Base-by-base conservation (phyloP, 1,284 basidiomycete species). In the Rhodotorula mucilaginosa region DNA sequence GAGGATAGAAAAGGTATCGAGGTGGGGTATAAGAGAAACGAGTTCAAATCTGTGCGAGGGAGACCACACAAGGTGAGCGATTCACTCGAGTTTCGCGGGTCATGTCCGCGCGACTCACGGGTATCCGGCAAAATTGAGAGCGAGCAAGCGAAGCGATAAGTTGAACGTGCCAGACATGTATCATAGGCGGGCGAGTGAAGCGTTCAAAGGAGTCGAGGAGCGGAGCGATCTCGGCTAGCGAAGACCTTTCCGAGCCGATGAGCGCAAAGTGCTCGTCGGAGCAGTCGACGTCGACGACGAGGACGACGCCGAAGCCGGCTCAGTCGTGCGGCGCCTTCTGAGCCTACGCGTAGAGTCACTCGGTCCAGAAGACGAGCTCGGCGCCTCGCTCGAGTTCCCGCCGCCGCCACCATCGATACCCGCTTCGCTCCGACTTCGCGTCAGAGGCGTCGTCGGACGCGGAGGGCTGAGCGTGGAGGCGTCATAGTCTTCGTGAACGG, bases 401-500 rank as follows among this genome's bases (percentile, higher is more conserved):
- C 51, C 31, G 10, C 49, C 49, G 23, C 51, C 39, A 0, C 10
- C 29, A 23, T 63, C 62, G 23, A 39, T n/a, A 3, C 52, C 63
- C 19, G 52, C 56, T 46, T 15, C 21, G 7, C 52, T 57, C 15
- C 54, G 54, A 15, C 54, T 47, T 4, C 44, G 26, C 19, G 54
- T 57, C 63, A 64, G 23, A 5, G 67, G 58, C 10, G 61, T 64
- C 19, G 46, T 51, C 47, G 61, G 49, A 8, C 44, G 47, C 48
- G 56, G 23, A 16, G 66, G 15, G n/a, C 13, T n/a, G 23, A 48
- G 18, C 47, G 10, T 8, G 21, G 15, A 16, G n/a, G 47, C 56
- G 39, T 57, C 63, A 49, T 34, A 34, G 34, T 61, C 34, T n/a
- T 64, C 63, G 3, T 44, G 29, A 18, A 64, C 63, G 4, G 49